Percentiles rank a stretch among this genome's conserved stretches.
Evolutionary conservation across 1,284 basidiomycete genomes (phyloP).

Genomic region (Farysia itapuensis): DNA sequence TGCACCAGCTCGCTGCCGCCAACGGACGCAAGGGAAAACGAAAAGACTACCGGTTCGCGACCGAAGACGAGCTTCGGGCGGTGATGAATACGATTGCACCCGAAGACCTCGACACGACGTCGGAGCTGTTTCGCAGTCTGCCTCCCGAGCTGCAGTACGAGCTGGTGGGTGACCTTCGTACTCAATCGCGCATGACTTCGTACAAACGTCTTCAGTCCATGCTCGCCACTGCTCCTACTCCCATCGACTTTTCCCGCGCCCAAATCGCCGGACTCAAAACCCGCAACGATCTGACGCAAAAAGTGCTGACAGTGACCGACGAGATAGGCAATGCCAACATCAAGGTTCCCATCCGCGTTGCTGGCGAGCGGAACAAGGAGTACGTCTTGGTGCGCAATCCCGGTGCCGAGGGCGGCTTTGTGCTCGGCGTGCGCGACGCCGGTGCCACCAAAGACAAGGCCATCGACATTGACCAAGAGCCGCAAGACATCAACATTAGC

Average conservation of each 20-base stretch:
- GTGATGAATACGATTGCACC: constrained; percentile 53
- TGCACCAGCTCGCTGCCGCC: constrained; percentile 23
- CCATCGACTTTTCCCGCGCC: constrained; percentile 91
- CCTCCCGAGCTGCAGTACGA: constrained; percentile 97
- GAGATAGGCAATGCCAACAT: constrained; percentile 81
- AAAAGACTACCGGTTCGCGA: constrained; percentile 56
- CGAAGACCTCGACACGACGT: constrained; percentile 54
- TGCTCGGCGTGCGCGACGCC: constrained; percentile 82
- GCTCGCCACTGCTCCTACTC: constrained; percentile 76
- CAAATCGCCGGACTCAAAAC: constrained; percentile 77
- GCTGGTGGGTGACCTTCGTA: constrained; percentile 89
- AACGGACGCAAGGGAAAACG: constrained; percentile 26
- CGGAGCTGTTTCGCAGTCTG: constrained; percentile 73
- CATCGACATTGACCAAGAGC: constrained; percentile 69
- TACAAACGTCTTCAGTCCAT: constrained; percentile 88
- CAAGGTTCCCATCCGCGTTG: constrained; percentile 87
- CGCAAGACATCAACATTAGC: constrained; percentile 29
- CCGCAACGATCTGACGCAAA: constrained; percentile 88
- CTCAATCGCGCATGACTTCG: constrained; percentile 91
- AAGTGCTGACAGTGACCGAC: constrained; percentile 89
- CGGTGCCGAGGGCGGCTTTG: constrained; percentile 80
- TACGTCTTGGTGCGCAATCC: constrained; percentile 92
- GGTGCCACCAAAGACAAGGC: constrained; percentile 75
- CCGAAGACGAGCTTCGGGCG: constrained; percentile 51
- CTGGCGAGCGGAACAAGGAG: constrained; percentile 88